Percentiles rank a stretch among this genome's conserved stretches.
Conservation (phyloP, 768 basidiomycete species). For the Phlebiopsis gigantea region DNA sequence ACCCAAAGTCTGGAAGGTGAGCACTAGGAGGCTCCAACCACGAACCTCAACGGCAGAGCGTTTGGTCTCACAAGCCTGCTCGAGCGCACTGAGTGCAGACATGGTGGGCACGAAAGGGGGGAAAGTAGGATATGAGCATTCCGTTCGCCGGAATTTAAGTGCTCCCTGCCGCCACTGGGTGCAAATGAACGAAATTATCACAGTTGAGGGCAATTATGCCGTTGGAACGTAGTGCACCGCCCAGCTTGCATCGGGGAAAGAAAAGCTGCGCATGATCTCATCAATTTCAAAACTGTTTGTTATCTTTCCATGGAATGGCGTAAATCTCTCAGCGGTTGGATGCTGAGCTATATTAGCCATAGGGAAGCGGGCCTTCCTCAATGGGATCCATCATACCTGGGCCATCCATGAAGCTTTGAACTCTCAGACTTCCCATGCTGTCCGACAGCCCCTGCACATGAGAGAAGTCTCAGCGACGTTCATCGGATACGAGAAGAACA, state of each 20-base stretch:
- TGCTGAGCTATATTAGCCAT: slow-evolving; percentile 11
- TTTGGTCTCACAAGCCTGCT: background rate
- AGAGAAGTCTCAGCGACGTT: background rate
- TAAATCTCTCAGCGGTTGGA: slow-evolving; percentile 7
- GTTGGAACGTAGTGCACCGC: background rate
- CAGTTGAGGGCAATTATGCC: background rate
- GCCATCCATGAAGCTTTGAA: background rate
- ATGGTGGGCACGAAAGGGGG: background rate
- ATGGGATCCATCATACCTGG: background rate
- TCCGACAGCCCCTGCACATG: background rate
- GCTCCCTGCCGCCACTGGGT: background rate
- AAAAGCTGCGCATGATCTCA: background rate
- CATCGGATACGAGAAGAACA: background rate
- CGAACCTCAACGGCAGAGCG: slow-evolving; percentile 8
- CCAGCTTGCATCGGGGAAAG: slow-evolving; percentile 1
- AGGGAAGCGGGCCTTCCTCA: slow-evolving; percentile 2
- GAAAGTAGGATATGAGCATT: background rate
- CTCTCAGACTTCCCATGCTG: background rate
- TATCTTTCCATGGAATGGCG: slow-evolving; percentile 6
- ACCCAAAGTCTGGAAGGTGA: slow-evolving; percentile 31
- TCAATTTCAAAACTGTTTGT: background rate
- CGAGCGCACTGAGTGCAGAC: background rate
- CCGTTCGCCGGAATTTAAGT: background rate
- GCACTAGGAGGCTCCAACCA: slow-evolving; percentile 18
- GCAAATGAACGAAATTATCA: background rate